phyloP scores from a whole-genome alignment of 768 basidiomycete genomes.

The Chalciporus piperatus region DNA sequence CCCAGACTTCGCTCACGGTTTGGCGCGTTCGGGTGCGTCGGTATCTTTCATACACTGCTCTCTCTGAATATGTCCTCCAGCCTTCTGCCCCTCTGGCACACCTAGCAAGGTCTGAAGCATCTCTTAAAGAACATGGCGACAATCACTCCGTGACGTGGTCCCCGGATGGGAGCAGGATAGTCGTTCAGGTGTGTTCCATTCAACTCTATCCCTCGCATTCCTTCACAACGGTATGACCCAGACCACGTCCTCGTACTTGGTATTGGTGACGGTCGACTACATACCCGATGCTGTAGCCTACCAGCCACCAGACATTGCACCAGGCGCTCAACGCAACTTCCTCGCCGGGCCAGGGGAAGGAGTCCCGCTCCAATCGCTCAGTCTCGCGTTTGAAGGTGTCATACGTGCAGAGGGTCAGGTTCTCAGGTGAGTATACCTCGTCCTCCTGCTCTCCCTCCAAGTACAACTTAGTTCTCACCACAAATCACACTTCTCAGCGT shows the following conservation, averaged over 20 bases:
- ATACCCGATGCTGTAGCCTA: slow-evolving; percentile 54
- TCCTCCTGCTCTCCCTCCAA: not conserved
- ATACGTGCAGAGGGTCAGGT: slow-evolving; percentile 74
- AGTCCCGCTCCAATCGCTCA: slow-evolving; percentile 62
- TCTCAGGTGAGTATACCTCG: slow-evolving; percentile 48
- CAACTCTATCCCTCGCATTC: not conserved
- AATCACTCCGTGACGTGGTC: slow-evolving; percentile 78
- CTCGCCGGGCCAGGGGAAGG: slow-evolving; percentile 81
- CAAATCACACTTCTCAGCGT: slow-evolving; percentile 42
- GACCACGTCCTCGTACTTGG: slow-evolving; percentile 80
- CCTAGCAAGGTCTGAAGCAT: slow-evolving; percentile 72
- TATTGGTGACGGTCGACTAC: slow-evolving; percentile 67
- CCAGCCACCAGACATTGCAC: slow-evolving; percentile 47
- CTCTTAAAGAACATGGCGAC: slow-evolving; percentile 80
- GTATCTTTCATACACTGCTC: not conserved
- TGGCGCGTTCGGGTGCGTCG: slow-evolving; percentile 78
- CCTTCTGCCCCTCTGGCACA: slow-evolving; percentile 71
- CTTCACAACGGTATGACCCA: slow-evolving; percentile 28
- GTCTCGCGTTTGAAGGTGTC: slow-evolving; percentile 76
- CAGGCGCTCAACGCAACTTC: slow-evolving; percentile 60
- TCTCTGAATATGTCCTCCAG: slow-evolving; percentile 34
- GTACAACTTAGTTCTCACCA: not conserved
- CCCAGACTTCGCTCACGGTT: slow-evolving; percentile 66
- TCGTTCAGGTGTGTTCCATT: slow-evolving; percentile 62
- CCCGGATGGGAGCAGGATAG: slow-evolving; percentile 73